A percentile compares a stretch with the other conserved stretches of the same genome.
Evolutionary conservation across 176 grass and related monocot species (phyloP).

Genomic region (Tuctoria greenei): DNA sequence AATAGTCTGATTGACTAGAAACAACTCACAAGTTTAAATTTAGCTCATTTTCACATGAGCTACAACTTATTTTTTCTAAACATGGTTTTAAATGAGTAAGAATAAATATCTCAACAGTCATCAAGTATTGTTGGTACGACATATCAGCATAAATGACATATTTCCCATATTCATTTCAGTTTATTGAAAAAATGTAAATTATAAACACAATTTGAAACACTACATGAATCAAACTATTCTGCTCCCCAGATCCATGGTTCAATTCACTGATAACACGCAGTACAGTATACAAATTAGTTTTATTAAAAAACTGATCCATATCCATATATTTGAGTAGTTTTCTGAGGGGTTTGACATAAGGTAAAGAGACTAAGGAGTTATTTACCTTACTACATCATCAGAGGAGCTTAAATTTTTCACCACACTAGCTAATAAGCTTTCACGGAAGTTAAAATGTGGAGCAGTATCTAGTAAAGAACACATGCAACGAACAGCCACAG

Average conservation of each 20-base stretch:
- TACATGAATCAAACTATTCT: background rate
- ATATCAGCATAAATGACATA: background rate
- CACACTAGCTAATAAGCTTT: constrained; percentile 67
- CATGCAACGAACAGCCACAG: constrained; percentile 71
- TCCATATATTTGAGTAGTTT: background rate
- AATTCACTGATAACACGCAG: background rate
- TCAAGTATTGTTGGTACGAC: background rate
- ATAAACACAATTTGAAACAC: constrained; percentile 4
- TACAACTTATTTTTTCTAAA: background rate
- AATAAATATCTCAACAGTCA: background rate
- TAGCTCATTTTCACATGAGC: background rate
- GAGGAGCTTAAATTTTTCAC: constrained; percentile 85
- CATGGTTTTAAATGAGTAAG: background rate
- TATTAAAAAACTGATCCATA: background rate
- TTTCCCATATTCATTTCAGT: background rate
- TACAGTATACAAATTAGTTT: background rate
- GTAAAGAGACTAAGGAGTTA: constrained; percentile 1
- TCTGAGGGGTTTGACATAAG: background rate
- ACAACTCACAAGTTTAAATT: background rate
- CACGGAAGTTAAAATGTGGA: constrained; percentile 87
- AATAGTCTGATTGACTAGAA: constrained; percentile 4
- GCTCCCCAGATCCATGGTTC: background rate
- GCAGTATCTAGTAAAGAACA: constrained; percentile 78
- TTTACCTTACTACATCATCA: constrained; percentile 79
- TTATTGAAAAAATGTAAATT: background rate